Percentiles rank a stretch among this genome's conserved stretches.
Evolutionary conservation across 1,139 yeast species (phyloP).

Genomic region (Blastobotrys apis): DNA sequence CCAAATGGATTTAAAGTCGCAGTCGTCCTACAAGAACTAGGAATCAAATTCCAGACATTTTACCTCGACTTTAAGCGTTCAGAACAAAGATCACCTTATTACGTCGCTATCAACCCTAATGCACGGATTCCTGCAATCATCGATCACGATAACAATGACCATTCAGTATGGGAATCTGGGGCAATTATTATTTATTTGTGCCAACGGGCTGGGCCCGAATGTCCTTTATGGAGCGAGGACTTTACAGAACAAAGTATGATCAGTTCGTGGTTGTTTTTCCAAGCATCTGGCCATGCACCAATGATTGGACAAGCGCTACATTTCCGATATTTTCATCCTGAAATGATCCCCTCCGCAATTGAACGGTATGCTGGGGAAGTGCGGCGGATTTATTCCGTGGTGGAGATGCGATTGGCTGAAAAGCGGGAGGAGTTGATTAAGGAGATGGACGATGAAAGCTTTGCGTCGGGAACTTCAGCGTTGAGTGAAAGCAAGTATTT

Average conservation of each 20-base stretch:
- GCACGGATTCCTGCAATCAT: slow-evolving; percentile 93
- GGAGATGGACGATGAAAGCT: slow-evolving; percentile 92
- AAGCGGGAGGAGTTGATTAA: slow-evolving; percentile 83
- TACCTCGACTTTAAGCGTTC: slow-evolving; percentile 83
- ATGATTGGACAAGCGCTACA: slow-evolving; percentile 97
- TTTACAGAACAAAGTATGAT: slow-evolving; percentile 82
- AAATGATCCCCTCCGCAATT: slow-evolving; percentile 82
- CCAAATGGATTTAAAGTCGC: slow-evolving; percentile 98
- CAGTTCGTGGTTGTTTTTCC: slow-evolving; percentile 87
- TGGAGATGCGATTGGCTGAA: slow-evolving; percentile 93
- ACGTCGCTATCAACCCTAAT: slow-evolving; percentile 86
- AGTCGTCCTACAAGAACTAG: slow-evolving; percentile 78
- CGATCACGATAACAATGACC: slow-evolving; percentile 76
- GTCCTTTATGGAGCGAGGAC: slow-evolving; percentile 78
- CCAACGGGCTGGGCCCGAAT: slow-evolving; percentile 60
- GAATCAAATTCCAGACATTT: slow-evolving; percentile 73
- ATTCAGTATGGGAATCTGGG: slow-evolving; percentile 91
- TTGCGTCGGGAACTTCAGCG: slow-evolving; percentile 85
- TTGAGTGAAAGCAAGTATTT: slow-evolving; percentile 79
- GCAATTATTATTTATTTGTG: slow-evolving; percentile 75
- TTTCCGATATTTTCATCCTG: slow-evolving; percentile 85
- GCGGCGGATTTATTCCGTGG: slow-evolving; percentile 86
- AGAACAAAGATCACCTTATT: slow-evolving; percentile 91
- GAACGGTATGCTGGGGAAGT: slow-evolving; percentile 93
- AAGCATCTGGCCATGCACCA: slow-evolving; percentile 95